Conservation (phyloP, 306 rosid species). For the Hippophae tibetana region DNA sequence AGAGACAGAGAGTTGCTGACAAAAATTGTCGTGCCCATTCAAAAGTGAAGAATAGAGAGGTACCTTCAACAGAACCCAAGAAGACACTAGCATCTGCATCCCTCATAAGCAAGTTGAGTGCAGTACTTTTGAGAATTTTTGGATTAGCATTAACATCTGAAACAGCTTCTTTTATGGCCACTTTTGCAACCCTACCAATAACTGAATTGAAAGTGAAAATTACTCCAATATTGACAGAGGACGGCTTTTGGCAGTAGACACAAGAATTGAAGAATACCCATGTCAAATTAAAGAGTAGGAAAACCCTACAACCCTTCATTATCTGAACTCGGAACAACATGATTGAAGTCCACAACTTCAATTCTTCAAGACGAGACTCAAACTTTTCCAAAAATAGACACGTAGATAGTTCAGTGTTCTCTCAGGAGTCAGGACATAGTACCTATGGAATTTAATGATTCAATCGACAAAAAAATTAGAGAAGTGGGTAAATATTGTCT, state of each 20-base stretch:
- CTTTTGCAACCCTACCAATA: slow-evolving; percentile 62
- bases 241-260: slow-evolving; percentile 43
- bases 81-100: slow-evolving; percentile 61
- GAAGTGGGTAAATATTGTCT: no score
- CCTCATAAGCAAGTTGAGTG: slow-evolving; percentile 36
- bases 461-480: no score
- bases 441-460: no score
- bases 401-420: no score
- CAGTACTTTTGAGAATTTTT: slow-evolving; percentile 46
- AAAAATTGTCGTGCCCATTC: no score
- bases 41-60: not conserved
- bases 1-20: no score
- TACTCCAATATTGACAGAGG: slow-evolving; percentile 61
- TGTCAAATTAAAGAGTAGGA: slow-evolving; percentile 25
- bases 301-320: slow-evolving; percentile 30
- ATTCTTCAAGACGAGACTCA: no score
- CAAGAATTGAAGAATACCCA: slow-evolving; percentile 37
- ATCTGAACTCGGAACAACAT: no score
- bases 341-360: no score
- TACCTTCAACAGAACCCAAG: slow-evolving; percentile 80
- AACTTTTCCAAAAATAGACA: no score
- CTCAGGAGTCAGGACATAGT: no score
- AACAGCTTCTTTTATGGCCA: slow-evolving; percentile 65
- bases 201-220: slow-evolving; percentile 68
- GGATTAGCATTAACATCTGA: slow-evolving; percentile 69